These are phyloP conservation scores for Cnidoscolus chayamansa DNA, from an alignment of 441 rosid species.

Conservation along the genomic window DNA sequence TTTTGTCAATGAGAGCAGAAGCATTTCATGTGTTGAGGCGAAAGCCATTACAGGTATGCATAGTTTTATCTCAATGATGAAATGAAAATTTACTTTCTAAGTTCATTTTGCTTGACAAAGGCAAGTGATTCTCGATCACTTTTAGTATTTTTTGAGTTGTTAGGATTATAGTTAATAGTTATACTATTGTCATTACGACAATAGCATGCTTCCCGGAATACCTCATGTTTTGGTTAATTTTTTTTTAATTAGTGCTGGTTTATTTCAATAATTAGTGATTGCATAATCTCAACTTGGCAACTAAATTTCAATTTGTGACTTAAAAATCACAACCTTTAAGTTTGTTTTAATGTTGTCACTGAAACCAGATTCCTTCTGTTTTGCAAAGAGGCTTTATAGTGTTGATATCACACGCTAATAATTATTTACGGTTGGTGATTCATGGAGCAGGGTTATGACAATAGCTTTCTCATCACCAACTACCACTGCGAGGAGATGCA, in stretches of 20 bases:
- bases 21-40: slow-evolving; percentile 95
- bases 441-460: slow-evolving; percentile 75
- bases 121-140: slow-evolving; percentile 14
- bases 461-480: slow-evolving; percentile 95
- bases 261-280: too few species aligned
- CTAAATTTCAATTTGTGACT: background rate
- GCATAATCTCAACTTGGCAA: too few species aligned
- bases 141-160: slow-evolving; percentile 4
- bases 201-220: background rate
- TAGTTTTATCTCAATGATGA: slow-evolving; percentile 20
- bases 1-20: slow-evolving; percentile 97
- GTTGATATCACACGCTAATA: background rate
- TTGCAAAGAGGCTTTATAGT: background rate
- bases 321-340: background rate
- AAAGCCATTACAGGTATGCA: slow-evolving; percentile 79
- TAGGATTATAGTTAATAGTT: background rate
- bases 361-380: background rate
- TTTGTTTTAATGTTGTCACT: background rate
- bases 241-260: background rate
- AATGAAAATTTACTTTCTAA: background rate
- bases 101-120: slow-evolving; percentile 4
- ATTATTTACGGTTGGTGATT: background rate
- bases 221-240: background rate
- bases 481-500: slow-evolving; percentile 97
- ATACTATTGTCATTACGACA: background rate